Base-by-base conservation (phyloP, 1,139 yeast species). In the Pichia sp. region DNA sequence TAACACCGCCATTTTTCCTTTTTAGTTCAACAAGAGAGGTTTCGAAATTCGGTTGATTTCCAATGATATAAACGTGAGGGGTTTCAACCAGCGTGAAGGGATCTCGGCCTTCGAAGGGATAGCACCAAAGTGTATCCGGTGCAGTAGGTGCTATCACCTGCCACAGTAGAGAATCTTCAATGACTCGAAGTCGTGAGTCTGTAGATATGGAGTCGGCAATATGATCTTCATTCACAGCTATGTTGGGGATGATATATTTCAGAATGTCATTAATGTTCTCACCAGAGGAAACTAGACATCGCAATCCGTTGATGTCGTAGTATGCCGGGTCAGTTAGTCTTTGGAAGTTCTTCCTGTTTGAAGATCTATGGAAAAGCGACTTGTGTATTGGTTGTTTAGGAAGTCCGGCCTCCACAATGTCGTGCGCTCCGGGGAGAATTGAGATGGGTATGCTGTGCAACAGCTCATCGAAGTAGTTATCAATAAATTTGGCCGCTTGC, bases 81-180 rank as follows among this genome's bases (percentile, higher is more conserved):
- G 88, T 80, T 64, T 86, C 87, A 6, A 73, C 73, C 38, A 93
- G 67, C 3, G 89, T 78, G 69, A 93, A 91, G 2, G 98, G 98
- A 69, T 95, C 99, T 5, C 67, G 64, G 46, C 84, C 81, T n/a
- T 80, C 78, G 65, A 78, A 92, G 0, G 99, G 98, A 63, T 90
- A 91, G 60, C 96, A 85, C 74, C 88, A 87, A 47, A 93, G 73
- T 0, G 99, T 95, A 65, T 93, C 99, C 0, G 99, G 99, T 0
- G 97, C 96, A 0, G 98, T 91, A 2, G 99, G 99, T 0, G 90
- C 85, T 42, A 89, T 75, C 63, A 89, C 89, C 62, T 90, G 93
- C 96, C 97, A 93, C 53, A 75, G 73, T 44, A 95, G 68, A 1
- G 88, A 85, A 7, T 83, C 77, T 61, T 84, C 87, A 75, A 91